Evolutionary conservation across 2,329 filamentous ascomycete species (phyloP), one percentile per base, ranked within the genome.

Genomic region (Neonectria hederae): DNA sequence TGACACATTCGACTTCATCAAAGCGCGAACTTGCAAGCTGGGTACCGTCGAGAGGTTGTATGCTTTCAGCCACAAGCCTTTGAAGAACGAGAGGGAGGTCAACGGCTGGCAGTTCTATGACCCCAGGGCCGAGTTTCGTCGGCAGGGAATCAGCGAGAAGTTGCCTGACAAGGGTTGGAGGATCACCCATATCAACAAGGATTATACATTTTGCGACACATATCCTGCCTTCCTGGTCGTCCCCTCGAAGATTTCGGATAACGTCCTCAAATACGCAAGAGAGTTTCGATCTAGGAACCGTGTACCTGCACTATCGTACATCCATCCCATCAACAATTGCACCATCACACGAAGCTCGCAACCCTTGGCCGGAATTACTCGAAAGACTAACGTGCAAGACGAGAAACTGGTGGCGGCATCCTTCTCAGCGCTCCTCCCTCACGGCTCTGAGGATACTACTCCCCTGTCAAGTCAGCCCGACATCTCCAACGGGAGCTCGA

Each of bases 251-350:
- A 97, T 99, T 70, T 98, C 95, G n/a, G 96, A 99, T 79, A 97
- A 96, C 75, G 94, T 95, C 52, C 87, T 99, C 54, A 97, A 97
- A 75, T 97, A 99, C 76, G 96, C 94, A 26, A 92, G 90, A 63
- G 88, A 90, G 66, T 98, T 97, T 79, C 91, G 96, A 55, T 98
- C 96, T 0, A 89, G 94, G 64, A 89, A 91, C 67, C 90, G 96
- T 65, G 94, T 99, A 77, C 96, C 96, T 2, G 92, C 90, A 4
- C 82, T 99, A 42, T 94, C 94, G 22, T 99, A 99, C 78, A 88
- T 97, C n/a, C 96, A 99, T 78, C 93, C 93, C 0, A 85, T 97
- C 73, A 99, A 98, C 77, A 97, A 97, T 77, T 98, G 96, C 78
- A 96, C 94, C 24, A 97, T 99, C 68, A 97, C 95, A 2, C 87